Evolutionary conservation across 306 rosid genomes (phyloP), one percentile per base, ranked within the genome.

Genomic region (Sophora flavescens): DNA sequence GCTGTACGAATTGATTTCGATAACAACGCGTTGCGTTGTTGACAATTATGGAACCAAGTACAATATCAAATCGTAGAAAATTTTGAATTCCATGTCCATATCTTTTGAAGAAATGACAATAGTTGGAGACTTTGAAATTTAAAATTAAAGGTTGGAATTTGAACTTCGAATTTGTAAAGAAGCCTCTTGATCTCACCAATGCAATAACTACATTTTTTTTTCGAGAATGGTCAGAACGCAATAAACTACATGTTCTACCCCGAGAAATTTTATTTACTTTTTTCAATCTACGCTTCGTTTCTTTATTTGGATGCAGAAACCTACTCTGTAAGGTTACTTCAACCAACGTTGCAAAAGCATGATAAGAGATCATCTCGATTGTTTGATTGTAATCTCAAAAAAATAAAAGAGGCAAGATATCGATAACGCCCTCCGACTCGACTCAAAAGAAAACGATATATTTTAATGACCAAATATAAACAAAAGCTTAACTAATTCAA

Each of bases 21-120:
- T 59, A n/a, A n/a, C n/a, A 35, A 72, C 84, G 70, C 84, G 80
- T 58, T 64, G 15, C 15, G 28, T 32, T 72, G 85, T 80, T 82
- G 79, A 82, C 79, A 67, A 82, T n/a, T 11, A 50, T 74, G 85
- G 73, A 78, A 74, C 64, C 70, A n/a, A 28, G 3, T 26, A 5
- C 50, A 48, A n/a, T 50, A 63, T 38, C 67, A 74, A 58, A 50
- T 48, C 63, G 22, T 52, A 18, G 13, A 13, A 11, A 57, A n/a
- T n/a, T 39, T 71, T 77, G 82, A 80, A 73, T 53, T 61, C 68
- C 41, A 38, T 9, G 57, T 39, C 39, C 50, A 3, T 10, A 47
- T 57, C 61, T 17, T 32, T 4, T 11, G 5, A 28, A 14, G 57
- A 45, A n/a, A 17, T 53, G 13, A n/a, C 57, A 38, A 51, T 3